Evolutionary conservation across 305 asterid genomes (phyloP), one percentile per base, ranked within the genome.

Genomic region (Ajuga reptans): DNA sequence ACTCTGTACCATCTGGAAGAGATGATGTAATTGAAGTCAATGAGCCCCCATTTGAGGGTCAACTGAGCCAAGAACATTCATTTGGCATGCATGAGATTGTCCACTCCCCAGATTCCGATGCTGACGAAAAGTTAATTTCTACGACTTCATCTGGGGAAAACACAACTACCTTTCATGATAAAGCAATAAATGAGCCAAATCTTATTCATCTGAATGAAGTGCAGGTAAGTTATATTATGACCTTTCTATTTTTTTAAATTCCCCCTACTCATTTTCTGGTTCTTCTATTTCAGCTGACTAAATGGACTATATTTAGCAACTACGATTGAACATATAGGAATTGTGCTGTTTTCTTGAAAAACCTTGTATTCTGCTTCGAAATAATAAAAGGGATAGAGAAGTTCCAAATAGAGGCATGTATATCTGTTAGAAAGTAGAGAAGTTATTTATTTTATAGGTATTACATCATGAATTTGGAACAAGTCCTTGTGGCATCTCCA

Each of bases 181-280:
- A 39, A 39, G 45, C 45, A 39, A 39, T 39, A 39, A 39, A 39
- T 8, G 45, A 39, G 45, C 45, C 45, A 39, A 39, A 9, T 39
- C n/a, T 39, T 39, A 39, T 7, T 39, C 45, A 39, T 39, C 45
- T 9, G 45, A 74, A 64, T 59, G 86, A 75, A 67, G 76, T 72
- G 64, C 80, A 76, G 86, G 92, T 89, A 66, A 79, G 76, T 65
- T 37, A 55, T 53, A 64, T 36, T 68, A 34, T 9, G 50, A 52
- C 58, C 7, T 11, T 54, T 59, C 56, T n/a, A 52, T 29, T 29
- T 18, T 12, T 9, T 5, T 12, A 9, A 17, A 21, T 15, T 41
- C 3, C 36, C 3, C 42, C 9, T 57, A 66, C 24, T 54, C 34
- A 11, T 46, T 34, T 29, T 64, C 29, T 72, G 12, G 33, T 45